Base-by-base conservation (phyloP, 345 rosid species). In the Psidium friedrichsthalianum region DNA sequence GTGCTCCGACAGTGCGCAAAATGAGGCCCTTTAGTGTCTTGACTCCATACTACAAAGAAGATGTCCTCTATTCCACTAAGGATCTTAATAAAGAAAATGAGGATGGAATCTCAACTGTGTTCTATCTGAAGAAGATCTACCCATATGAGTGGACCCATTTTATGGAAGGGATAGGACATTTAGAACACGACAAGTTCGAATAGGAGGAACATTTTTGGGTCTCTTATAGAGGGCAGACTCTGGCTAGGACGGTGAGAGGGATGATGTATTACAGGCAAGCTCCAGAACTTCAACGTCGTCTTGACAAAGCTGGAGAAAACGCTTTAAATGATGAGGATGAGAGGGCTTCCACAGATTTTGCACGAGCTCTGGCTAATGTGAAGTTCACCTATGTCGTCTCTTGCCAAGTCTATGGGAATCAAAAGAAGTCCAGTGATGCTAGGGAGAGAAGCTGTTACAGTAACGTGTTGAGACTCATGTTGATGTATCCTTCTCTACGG, bases 331-430 rank as follows among this genome's bases (percentile, higher is more conserved):
- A 87, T 86, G 89, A 84, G 55, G 82, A 85, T 52, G 89, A n/a
- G 11, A 88, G 83, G 87, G 85, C 44, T 78, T 88, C 82, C 55
- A 4, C 1, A 20, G 94, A 92, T 61, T 85, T 74, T 13, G 93
- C 93, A 54, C 91, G 90, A 84, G 99, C 99, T 88, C 91, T 95
- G 84, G 98, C 95, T 25, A 92, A 95, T 91, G 55, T 97, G 90
- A 97, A 97, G 93, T 96, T 96, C 91, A 96, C 98, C 55, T 97
- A 96, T 87, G 98, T 97, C 84, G 99, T 97, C 89, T 97, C 99
- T 44, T 97, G 99, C 93, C 99, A 97, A 87, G 44, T 96, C 57
- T 94, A 94, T 90, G 99, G 99, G 47, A 87, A 88, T 89, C 99
- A 94, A 88, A 97, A 96, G 91, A 94, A 92, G 89, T 92, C 98